Conservation (phyloP, 2,329 filamentous ascomycete genomes). For the Monosporascus sp. region DNA sequence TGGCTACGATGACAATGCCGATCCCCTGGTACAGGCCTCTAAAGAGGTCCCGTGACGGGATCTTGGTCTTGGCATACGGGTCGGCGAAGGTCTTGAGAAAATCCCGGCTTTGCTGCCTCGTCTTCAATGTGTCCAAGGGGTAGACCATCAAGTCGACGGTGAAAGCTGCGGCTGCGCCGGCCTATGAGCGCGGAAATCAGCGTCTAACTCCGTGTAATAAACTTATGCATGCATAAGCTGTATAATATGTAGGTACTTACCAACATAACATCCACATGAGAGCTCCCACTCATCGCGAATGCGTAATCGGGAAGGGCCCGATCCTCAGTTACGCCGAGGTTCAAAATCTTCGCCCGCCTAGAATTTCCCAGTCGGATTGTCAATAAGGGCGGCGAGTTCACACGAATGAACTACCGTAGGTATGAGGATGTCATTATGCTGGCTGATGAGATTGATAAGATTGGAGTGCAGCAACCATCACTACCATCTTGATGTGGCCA, state of each 20-base stretch:
- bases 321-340: conserved; percentile 1
- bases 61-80: conserved; percentile 46
- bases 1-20: conserved; percentile 78
- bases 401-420: too few species aligned
- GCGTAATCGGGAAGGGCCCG: conserved; percentile 2
- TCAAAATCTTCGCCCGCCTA: background rate
- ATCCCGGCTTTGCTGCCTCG: conserved; percentile 72
- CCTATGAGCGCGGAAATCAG: conserved; percentile 40
- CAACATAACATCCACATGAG: conserved; percentile 24
- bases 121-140: conserved; percentile 86
- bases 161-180: conserved; percentile 80
- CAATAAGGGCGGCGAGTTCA: background rate
- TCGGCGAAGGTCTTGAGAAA: conserved; percentile 63
- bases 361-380: background rate
- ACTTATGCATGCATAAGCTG: too few species aligned
- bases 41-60: conserved; percentile 44
- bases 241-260: conserved; percentile 11
- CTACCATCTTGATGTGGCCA: background rate
- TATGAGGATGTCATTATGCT: background rate
- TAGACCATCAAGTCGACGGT: conserved; percentile 82
- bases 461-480: background rate
- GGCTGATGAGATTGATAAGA: conserved; percentile 1
- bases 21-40: conserved; percentile 82
- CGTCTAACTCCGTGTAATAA: too few species aligned
- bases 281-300: conserved; percentile 20